A percentile compares a stretch with the other conserved stretches of the same genome.
These are phyloP conservation scores for Diutina neorugosa DNA, from an alignment of 1,139 yeast genomes.

Conservation along the genomic window DNA sequence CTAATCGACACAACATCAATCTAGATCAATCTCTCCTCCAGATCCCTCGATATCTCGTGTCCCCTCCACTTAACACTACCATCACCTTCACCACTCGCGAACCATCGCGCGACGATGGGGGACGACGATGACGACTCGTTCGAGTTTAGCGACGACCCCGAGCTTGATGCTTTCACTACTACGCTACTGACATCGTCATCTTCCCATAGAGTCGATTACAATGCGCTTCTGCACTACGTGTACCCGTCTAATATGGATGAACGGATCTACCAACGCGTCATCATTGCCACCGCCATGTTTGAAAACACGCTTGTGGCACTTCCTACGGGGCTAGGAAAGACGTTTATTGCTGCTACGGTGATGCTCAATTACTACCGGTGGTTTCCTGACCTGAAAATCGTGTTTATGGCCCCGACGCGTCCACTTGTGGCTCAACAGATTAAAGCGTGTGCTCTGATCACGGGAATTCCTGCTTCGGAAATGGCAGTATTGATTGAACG, in stretches of 20 bases:
- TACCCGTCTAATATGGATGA: constrained; percentile 81
- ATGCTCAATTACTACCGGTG: constrained; percentile 85
- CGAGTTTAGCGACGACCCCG: constrained; percentile 2
- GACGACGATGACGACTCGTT: not conserved
- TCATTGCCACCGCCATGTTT: constrained; percentile 60
- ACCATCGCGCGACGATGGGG: not conserved
- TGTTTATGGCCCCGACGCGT: constrained; percentile 94
- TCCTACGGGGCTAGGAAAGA: constrained; percentile 96
- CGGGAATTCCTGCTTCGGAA: constrained; percentile 67
- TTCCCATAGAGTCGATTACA: constrained; percentile 30
- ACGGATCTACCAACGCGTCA: constrained; percentile 80
- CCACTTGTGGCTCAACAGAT: constrained; percentile 98
- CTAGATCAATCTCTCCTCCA: not conserved
- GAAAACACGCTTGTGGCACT: constrained; percentile 76
- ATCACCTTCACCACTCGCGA: not conserved
- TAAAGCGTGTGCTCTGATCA: constrained; percentile 79
- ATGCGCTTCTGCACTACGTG: constrained; percentile 38
- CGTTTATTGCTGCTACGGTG: constrained; percentile 89
- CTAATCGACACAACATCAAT: not conserved
- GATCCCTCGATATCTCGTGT: not conserved
- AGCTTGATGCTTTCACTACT: not conserved
- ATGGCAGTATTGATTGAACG: constrained; percentile 79
- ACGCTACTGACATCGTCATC: not conserved
- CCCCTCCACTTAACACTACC: not conserved
- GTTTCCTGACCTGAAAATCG: constrained; percentile 66